phyloP scores from a whole-genome alignment of 768 basidiomycete genomes.

The Tricholoma flavovirens region DNA sequence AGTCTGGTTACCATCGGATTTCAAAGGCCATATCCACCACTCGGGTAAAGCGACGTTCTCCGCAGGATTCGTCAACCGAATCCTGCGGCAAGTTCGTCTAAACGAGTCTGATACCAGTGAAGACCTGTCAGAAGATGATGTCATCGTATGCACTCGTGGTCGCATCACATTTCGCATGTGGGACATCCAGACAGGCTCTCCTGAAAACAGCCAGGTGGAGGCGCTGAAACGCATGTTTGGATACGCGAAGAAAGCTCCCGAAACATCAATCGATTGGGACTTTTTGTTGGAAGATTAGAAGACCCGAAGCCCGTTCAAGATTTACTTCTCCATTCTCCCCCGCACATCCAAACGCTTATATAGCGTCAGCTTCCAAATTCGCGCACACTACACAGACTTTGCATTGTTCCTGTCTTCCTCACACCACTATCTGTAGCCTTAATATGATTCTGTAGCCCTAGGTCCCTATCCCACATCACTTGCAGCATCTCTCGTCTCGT shows the following conservation, averaged over 20 bases:
- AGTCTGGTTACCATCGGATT: constrained; percentile 76
- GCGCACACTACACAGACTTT: constrained; percentile 1
- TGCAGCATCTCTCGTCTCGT: constrained; percentile 15
- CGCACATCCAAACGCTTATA: background rate
- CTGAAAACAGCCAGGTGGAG: constrained; percentile 61
- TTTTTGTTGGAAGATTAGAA: constrained; percentile 66
- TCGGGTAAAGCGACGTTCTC: constrained; percentile 53
- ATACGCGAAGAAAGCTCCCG: constrained; percentile 48
- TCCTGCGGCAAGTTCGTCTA: constrained; percentile 47
- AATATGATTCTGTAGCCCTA: constrained; percentile 13
- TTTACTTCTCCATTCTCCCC: background rate
- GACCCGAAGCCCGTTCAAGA: constrained; percentile 1
- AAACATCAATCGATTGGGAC: constrained; percentile 68
- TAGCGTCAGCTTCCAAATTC: background rate
- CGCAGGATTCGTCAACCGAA: constrained; percentile 67
- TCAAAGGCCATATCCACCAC: constrained; percentile 60
- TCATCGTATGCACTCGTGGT: constrained; percentile 57
- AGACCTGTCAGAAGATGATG: constrained; percentile 47
- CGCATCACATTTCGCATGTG: constrained; percentile 71
- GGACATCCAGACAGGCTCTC: constrained; percentile 61
- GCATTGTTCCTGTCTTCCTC: constrained; percentile 4
- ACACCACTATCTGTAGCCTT: constrained; percentile 21
- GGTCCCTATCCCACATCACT: constrained; percentile 5
- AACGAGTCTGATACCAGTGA: constrained; percentile 35
- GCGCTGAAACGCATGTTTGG: constrained; percentile 59